phyloP scores from a whole-genome alignment of 2,329 filamentous ascomycete genomes.

The Ascocoryne sarcoides region DNA sequence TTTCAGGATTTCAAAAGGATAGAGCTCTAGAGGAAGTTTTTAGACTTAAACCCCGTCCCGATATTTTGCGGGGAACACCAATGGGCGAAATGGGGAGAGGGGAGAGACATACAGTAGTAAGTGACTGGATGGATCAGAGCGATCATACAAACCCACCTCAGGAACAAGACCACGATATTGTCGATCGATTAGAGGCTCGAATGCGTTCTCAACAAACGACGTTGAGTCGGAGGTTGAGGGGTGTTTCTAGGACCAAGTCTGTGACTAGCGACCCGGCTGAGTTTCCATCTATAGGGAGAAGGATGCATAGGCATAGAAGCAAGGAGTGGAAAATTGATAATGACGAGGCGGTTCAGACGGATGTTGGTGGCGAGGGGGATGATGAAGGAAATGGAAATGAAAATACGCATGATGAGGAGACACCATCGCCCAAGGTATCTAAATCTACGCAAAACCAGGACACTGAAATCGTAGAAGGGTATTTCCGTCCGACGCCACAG shows the following conservation, averaged over 20 bases:
- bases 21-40: slow-evolving; percentile 88
- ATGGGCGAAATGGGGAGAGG: slow-evolving; percentile 55
- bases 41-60: slow-evolving; percentile 55
- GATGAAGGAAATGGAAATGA: slow-evolving; percentile 70
- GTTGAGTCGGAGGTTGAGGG: slow-evolving; percentile 16
- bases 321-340: no score
- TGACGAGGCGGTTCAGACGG: no score
- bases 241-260: slow-evolving; percentile 44
- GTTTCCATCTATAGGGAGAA: slow-evolving; percentile 37
- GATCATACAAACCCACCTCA: slow-evolving; percentile 46
- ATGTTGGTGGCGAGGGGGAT: slow-evolving; percentile 31
- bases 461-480: no score
- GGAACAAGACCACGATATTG: slow-evolving; percentile 49
- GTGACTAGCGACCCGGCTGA: slow-evolving; percentile 57
- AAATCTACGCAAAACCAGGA: no score
- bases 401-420: slow-evolving; percentile 68
- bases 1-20: slow-evolving; percentile 84
- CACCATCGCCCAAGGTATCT: no score
- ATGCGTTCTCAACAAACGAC: slow-evolving; percentile 24
- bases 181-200: slow-evolving; percentile 46
- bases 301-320: no score
- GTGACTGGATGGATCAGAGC: slow-evolving; percentile 79
- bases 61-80: slow-evolving; percentile 50
- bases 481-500: no score
- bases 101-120: slow-evolving; percentile 73